Evolutionary conservation across 1,284 basidiomycete species (phyloP), one percentile per base, ranked within the genome.

Genomic region (Polyporus tsugae): DNA sequence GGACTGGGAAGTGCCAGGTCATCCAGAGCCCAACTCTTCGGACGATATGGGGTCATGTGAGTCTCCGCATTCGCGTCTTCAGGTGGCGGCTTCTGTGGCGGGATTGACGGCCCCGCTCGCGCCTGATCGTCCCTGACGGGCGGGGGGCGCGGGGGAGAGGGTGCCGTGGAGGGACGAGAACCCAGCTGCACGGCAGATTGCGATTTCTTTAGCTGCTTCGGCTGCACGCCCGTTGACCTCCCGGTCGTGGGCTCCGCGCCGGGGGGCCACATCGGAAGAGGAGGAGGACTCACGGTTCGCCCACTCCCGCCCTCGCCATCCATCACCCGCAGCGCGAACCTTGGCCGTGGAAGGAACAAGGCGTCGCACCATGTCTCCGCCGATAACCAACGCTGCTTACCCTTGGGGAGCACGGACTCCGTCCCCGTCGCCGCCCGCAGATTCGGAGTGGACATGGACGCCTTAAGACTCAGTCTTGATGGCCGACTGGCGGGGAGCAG

Each of bases 321-420:
- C 9, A 75, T 75, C 35, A 76, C 68, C 33, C 78, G 78, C 67
- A 89, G 70, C 74, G 85, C 87, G 72, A 94, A 86, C 60, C 91
- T 84, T 6, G 92, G 92, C 0, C 91, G 85, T 4, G 92, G 92
- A 66, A 93, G 89, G 52, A 94, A 78, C 4, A 94, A 73, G 1
- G 91, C 92, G 73, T 93, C 91, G 78, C 92, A 94, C 91, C 92
- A 92, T 11, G 90, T 89, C 79, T 93, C 91, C 0, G 91, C 86
- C 1, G 88, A 86, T 2, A 93, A 74, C 90, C 90, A 92, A 7
- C 88, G 82, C 46, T 91, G 89, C 70, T 82, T 87, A 25, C 81
- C 80, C 76, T 81, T 86, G 22, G 72, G 71, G n/a, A 71, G 72
- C 6, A 70, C 57, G 6, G 63, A 53, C 13, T 61, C 61, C 22